phyloP scores from a whole-genome alignment of 352 stramenopile species.

The Saprolegnia parasitica region DNA sequence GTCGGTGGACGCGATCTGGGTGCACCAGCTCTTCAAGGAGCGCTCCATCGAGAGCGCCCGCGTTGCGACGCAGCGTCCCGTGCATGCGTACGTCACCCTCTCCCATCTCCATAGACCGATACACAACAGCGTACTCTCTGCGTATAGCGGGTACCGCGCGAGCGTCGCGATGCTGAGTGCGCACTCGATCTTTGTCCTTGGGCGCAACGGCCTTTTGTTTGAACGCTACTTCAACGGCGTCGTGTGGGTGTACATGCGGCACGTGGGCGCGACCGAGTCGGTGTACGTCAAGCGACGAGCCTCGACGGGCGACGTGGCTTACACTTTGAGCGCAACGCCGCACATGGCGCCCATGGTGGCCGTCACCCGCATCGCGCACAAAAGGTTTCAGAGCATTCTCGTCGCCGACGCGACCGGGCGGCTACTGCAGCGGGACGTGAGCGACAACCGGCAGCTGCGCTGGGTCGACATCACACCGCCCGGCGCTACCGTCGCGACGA shows the following conservation, averaged over 20 bases:
- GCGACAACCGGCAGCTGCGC: background rate
- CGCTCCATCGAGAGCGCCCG: background rate
- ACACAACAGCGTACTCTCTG: background rate
- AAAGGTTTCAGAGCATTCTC: background rate
- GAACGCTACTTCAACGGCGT: constrained; percentile 19
- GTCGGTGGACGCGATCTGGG: background rate
- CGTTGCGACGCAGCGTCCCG: too few relatives aligned
- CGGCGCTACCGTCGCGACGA: background rate
- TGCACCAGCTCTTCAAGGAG: constrained; percentile 1
- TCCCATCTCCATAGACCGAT: too few relatives aligned
- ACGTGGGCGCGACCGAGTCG: background rate
- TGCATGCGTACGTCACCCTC: background rate
- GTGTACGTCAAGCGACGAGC: background rate
- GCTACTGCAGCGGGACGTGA: background rate
- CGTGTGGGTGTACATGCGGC: background rate
- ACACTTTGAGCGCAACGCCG: background rate
- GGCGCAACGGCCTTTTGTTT: constrained; percentile 1
- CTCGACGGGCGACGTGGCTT: background rate
- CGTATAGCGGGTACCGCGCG: background rate
- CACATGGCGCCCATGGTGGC: background rate
- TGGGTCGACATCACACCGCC: constrained; percentile 3
- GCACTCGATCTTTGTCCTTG: constrained; percentile 11
- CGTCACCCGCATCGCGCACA: background rate
- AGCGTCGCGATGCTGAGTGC: background rate
- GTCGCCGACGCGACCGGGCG: background rate